Evolutionary conservation across 495 filamentous ascomycete species (phyloP), one percentile per base, ranked within the genome.

Genomic region (Viridothelium virens): DNA sequence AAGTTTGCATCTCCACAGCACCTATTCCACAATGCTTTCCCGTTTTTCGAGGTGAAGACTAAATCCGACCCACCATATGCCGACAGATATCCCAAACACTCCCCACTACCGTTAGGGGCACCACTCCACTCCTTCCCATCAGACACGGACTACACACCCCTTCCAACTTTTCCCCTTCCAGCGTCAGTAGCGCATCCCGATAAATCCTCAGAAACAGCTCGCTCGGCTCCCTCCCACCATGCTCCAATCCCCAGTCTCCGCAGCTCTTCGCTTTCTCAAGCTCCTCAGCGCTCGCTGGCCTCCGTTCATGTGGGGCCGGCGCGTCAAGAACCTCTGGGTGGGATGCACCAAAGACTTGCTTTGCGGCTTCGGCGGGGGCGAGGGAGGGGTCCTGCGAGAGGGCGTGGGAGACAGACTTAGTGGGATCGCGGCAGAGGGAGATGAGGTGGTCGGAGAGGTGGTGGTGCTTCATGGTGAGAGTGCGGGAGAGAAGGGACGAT

Each of bases 31-130:
- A 14, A 14, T n/a, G 12, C 33, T 38, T 14, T 37, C 37, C 33
- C 1, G 12, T 62, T 41, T 38, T 14, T 34, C 62, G 5, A 47
- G 10, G 14, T 47, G 6, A 6, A 44, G 9, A 34, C 36, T 12
- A 63, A 33, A 9, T 34, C 2, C 7, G 36, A 7, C 53, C 10
- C 36, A 59, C 53, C 77, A 89, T 86, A 76, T 91, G 88, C 4
- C 87, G 81, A 63, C 81, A 82, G 56, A 91, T 85, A 70, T 92
- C 89, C 3, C 85, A 84, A 11, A 92, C 77, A 66, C 83, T 81
- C 0, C 86, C 86, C 31, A 91, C 83, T 53, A 91, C 82, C 3
- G 87, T 88, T 70, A 91, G 72, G 0, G 89, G 88, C 11, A 89
- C 75, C 1, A 81, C 81, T 1, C 89, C 89, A 63, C 78, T 79